Conservation (phyloP, 208 protist species). For the Trypanosomatidae sp. region DNA sequence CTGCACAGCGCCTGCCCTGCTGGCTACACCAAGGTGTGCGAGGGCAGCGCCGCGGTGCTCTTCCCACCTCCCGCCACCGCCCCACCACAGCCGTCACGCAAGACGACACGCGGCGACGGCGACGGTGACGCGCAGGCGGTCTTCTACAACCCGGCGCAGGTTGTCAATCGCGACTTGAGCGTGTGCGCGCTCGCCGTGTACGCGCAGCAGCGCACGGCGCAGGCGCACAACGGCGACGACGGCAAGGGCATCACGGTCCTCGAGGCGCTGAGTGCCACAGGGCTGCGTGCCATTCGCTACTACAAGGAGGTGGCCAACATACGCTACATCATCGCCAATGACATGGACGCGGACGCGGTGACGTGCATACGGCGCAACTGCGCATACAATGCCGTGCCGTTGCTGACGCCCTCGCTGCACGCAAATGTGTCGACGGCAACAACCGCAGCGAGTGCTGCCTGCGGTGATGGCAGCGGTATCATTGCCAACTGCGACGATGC, state of each 20-base stretch:
- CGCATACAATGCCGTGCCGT: conserved; percentile 87
- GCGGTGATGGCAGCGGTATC: conserved; percentile 22
- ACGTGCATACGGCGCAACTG: conserved; percentile 93
- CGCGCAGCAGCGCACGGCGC: conserved; percentile 15
- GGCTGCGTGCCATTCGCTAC: conserved; percentile 96
- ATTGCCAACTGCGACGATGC: conserved; percentile 91
- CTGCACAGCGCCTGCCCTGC: conserved; percentile 27
- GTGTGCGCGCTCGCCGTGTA: conserved; percentile 90
- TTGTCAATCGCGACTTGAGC: conserved; percentile 98
- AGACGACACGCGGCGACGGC: background rate
- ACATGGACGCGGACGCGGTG: conserved; percentile 93
- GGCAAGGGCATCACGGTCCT: conserved; percentile 89
- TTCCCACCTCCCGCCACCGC: conserved; percentile 39
- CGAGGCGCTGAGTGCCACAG: conserved; percentile 96
- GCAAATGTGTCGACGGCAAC: conserved; percentile 44
- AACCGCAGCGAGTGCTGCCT: background rate
- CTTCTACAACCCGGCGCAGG: conserved; percentile 97
- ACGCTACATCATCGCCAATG: conserved; percentile 97
- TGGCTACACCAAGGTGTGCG: conserved; percentile 55
- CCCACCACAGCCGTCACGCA: background rate
- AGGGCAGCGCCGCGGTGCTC: conserved; percentile 68
- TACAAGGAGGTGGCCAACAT: conserved; percentile 93
- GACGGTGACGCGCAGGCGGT: conserved; percentile 69
- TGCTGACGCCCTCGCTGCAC: conserved; percentile 23
- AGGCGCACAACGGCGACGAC: conserved; percentile 48